Evolutionary conservation across 495 filamentous ascomycete genomes (phyloP).

Genomic region (Usnea hakonensis): DNA sequence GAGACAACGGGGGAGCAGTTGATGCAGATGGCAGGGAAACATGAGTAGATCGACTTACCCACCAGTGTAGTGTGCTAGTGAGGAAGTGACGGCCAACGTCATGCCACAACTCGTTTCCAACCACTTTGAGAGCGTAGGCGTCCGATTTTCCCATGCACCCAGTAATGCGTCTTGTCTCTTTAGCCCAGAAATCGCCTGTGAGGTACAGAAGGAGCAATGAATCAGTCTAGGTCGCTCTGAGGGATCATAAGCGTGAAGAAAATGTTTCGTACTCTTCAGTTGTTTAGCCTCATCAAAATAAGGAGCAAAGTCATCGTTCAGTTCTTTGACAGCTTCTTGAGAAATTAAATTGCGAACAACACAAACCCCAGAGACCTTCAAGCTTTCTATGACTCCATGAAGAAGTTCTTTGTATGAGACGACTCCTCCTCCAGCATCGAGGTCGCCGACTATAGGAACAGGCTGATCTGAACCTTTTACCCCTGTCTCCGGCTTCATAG

Average conservation of each 20-base stretch:
- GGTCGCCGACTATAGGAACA: too few relatives aligned
- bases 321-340: not conserved
- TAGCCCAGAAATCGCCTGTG: slow-evolving; percentile 2
- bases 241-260: too few relatives aligned
- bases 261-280: not conserved
- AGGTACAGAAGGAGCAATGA: too few relatives aligned
- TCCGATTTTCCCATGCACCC: not conserved
- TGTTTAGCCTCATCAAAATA: not conserved
- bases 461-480: too few relatives aligned
- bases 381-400: not conserved
- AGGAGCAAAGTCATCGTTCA: not conserved
- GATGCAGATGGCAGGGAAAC: not conserved
- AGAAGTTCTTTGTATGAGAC: too few relatives aligned
- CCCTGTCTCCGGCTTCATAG: too few relatives aligned
- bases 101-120: not conserved
- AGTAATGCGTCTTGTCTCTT: not conserved
- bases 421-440: too few relatives aligned
- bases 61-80: not conserved
- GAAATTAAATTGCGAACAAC: not conserved
- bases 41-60: not conserved
- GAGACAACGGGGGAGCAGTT: not conserved
- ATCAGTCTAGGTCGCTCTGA: too few relatives aligned
- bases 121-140: not conserved
- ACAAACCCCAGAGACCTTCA: not conserved
- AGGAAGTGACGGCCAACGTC: not conserved